Percentiles rank a stretch among this genome's conserved stretches.
phyloP scores from a whole-genome alignment of 1,139 yeast species.

The Debaryomyces sp. region DNA sequence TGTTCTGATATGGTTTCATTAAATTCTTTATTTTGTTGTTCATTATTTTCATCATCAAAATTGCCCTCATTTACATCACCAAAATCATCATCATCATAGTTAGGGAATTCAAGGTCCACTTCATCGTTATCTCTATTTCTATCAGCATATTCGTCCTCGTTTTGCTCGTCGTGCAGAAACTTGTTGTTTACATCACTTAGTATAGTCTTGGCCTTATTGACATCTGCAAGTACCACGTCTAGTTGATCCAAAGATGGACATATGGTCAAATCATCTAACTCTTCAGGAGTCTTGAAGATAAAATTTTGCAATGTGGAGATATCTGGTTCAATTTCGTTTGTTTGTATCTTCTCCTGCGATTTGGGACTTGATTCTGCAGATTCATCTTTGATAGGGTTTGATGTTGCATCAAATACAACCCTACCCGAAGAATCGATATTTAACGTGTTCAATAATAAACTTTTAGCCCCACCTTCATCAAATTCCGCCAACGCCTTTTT shows the following conservation, averaged over 20 bases:
- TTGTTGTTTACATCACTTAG: conserved; percentile 50
- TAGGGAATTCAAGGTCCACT: conserved; percentile 26
- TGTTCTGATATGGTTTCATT: conserved; percentile 29
- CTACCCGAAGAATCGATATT: conserved; percentile 59
- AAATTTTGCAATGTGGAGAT: conserved; percentile 21
- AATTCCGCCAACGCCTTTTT: conserved; percentile 88
- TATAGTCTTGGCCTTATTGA: conserved; percentile 55
- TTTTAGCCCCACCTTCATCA: conserved; percentile 95
- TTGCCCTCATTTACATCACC: conserved; percentile 25
- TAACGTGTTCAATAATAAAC: conserved; percentile 74
- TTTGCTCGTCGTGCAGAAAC: conserved; percentile 21
- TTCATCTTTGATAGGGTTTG: conserved; percentile 25
- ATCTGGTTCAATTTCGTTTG: conserved; percentile 11
- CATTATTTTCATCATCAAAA: conserved; percentile 16
- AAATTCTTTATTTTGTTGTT: conserved; percentile 20
- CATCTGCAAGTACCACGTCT: conserved; percentile 59
- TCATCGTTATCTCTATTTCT: conserved; percentile 16
- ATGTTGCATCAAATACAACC: conserved; percentile 63
- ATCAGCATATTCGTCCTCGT: conserved; percentile 16
- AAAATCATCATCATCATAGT: conserved; percentile 37
- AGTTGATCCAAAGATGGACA: conserved; percentile 69
- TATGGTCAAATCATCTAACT: conserved; percentile 44
- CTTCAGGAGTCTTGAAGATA: conserved; percentile 33
- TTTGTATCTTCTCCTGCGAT: conserved; percentile 14
- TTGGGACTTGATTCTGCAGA: background rate